Evolutionary conservation across 2,329 filamentous ascomycete species (phyloP).

Genomic region (Sporothrix pallida): DNA sequence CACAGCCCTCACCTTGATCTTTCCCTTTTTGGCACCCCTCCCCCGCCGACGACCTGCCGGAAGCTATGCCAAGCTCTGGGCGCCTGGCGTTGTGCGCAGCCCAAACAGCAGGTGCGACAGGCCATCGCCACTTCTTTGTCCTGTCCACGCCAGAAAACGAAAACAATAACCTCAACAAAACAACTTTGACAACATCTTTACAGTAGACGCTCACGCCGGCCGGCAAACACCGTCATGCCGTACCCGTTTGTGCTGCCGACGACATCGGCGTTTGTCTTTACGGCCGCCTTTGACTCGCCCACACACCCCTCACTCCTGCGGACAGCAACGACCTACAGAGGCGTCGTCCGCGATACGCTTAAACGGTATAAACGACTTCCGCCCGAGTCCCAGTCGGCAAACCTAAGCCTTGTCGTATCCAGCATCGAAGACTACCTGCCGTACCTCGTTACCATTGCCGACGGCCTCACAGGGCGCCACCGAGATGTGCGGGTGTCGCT

Average conservation of each 20-base stretch:
- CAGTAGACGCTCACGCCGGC: not conserved
- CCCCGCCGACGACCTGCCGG: slow-evolving; percentile 23
- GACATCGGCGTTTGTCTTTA: slow-evolving; percentile 84
- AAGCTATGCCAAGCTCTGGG: slow-evolving; percentile 28
- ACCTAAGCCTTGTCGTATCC: slow-evolving; percentile 72
- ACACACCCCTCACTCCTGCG: slow-evolving; percentile 90
- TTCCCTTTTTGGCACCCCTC: slow-evolving; percentile 22
- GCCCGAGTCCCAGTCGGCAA: slow-evolving; percentile 69
- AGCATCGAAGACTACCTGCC: slow-evolving; percentile 80
- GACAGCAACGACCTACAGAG: slow-evolving; percentile 80
- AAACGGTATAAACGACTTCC: slow-evolving; percentile 91
- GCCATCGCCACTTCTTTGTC: not conserved
- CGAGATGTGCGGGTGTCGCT: slow-evolving; percentile 40
- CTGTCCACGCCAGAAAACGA: not conserved
- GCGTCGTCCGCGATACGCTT: slow-evolving; percentile 79
- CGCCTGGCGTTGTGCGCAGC: not conserved
- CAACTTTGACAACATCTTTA: not conserved
- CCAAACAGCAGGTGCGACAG: slow-evolving; percentile 23
- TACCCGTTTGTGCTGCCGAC: slow-evolving; percentile 89
- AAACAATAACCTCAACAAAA: not conserved
- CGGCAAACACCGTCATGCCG: slow-evolving; percentile 66
- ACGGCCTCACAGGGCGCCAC: slow-evolving; percentile 57
- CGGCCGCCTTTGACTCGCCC: slow-evolving; percentile 74
- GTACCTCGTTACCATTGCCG: slow-evolving; percentile 78
- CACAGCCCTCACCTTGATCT: not conserved